Base-by-base conservation (phyloP, 1,139 yeast species). In the Pichia terricola region DNA sequence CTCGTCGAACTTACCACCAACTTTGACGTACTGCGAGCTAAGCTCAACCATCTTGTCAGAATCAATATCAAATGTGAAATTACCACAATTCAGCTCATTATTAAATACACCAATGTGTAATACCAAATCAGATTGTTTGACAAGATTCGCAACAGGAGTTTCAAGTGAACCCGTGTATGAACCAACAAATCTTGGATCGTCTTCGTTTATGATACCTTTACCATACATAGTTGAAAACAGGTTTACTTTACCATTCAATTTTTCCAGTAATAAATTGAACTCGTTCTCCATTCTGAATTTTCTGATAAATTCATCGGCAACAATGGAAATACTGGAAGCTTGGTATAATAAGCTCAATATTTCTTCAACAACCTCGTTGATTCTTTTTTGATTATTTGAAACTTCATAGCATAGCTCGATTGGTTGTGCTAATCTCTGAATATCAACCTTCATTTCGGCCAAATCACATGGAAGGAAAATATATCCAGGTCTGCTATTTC, bases 391-490 rank as follows among this genome's bases (percentile, higher is more conserved):
- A 67, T 22, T 58, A 27, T 28, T 38, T 25, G 65, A 59, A 32
- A 61, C 57, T 4, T 34, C 44, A 30, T 51, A 50, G 2, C 35
- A 34, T 27, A 57, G 44, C 10, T 50, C 34, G 28, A 60, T 45
- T 55, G 53, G 47, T 28, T 45, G 50, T 43, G 65, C 27, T 16
- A 61, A 61, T 45, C 67, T 60, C 5, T 63, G 52, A 5, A 66
- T 57, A 26, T 74, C 67, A 25, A 83, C 77, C 41, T 64, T 55
- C 50, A 68, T 57, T 52, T 75, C 76, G 9, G 82, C 73, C 57
- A 83, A 63, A 58, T 85, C 94, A 36, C 75, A 68, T 2, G 96
- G 95, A 37, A 87, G 64, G 58, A 77, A 85, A 45, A 87, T 65
- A 58, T 84, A 85, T 4, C 94, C 95, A 0, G 96, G 96, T 59